Percentiles rank a stretch among this genome's conserved stretches.
Conservation (phyloP, 2,329 filamentous ascomycete species). For the Davidsoniella neocaledoniae region DNA sequence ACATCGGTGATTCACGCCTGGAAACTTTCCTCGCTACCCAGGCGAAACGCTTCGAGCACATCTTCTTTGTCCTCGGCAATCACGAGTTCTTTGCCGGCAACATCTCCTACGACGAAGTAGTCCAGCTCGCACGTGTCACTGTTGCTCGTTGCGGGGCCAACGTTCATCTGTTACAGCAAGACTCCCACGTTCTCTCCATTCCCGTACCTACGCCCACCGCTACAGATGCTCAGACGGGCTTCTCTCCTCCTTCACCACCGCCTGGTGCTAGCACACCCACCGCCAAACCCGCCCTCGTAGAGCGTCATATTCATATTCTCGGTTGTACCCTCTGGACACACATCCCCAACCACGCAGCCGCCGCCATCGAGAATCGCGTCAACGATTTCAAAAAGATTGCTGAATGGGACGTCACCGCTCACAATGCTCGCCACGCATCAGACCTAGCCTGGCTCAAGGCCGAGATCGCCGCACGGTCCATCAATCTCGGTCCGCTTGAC, state of each 20-base stretch:
- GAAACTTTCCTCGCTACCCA: conserved; percentile 26
- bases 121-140: conserved; percentile 23
- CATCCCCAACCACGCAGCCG: conserved; percentile 24
- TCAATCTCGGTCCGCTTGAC: conserved; percentile 4
- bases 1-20: conserved; percentile 18
- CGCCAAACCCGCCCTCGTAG: background rate
- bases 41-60: conserved; percentile 24
- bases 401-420: conserved; percentile 31
- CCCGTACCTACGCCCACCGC: conserved; percentile 11
- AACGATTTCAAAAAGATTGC: conserved; percentile 38
- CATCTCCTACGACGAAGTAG: conserved; percentile 21
- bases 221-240: background rate
- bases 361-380: conserved; percentile 27
- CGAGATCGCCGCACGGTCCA: conserved; percentile 19
- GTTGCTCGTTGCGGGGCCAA: conserved; percentile 23
- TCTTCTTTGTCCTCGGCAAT: conserved; percentile 35
- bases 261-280: conserved; percentile 23
- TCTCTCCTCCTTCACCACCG: background rate
- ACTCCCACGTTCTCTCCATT: conserved; percentile 20
- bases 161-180: conserved; percentile 28
- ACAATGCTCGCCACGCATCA: conserved; percentile 29
- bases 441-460: conserved; percentile 34
- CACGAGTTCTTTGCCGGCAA: conserved; percentile 33
- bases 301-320: conserved; percentile 21
- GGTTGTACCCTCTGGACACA: conserved; percentile 42